A percentile compares a stretch with the other conserved stretches of the same genome.
Evolutionary conservation across 768 basidiomycete species (phyloP).

Genomic region (Coprinopsis sp.): DNA sequence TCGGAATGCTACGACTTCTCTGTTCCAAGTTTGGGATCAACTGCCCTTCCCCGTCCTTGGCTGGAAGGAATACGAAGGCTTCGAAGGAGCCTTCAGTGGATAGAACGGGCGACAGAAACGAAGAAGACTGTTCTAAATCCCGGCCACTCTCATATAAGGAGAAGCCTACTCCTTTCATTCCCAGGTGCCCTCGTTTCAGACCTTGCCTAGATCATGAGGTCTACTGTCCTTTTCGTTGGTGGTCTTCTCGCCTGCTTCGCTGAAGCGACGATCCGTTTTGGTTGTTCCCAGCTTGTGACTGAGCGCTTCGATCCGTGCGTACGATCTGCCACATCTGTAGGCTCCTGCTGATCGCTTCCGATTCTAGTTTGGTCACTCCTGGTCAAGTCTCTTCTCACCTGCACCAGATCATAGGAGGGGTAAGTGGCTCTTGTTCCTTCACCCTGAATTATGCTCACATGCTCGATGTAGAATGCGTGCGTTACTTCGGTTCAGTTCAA

Average conservation of each 20-base stretch:
- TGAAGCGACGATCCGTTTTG: constrained; percentile 11
- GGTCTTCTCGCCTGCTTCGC: not conserved
- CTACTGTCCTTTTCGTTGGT: not conserved
- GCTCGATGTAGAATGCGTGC: constrained; percentile 6
- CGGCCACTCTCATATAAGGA: no score
- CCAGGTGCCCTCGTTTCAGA: no score
- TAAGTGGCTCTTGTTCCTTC: not conserved
- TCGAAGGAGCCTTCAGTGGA: not conserved
- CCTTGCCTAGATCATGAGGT: not conserved
- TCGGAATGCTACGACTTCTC: not conserved
- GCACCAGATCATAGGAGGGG: constrained; percentile 11
- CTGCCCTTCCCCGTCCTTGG: not conserved
- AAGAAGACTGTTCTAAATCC: no score
- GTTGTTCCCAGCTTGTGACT: constrained; percentile 10
- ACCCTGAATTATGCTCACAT: not conserved
- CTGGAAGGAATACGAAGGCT: not conserved
- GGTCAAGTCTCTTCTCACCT: constrained; percentile 7
- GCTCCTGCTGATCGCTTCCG: not conserved
- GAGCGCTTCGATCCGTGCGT: constrained; percentile 10
- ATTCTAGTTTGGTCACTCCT: constrained; percentile 6
- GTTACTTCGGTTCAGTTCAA: not conserved
- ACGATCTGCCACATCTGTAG: not conserved
- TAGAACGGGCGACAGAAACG: not conserved
- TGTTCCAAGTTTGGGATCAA: not conserved
- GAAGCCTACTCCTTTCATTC: no score